phyloP scores from a whole-genome alignment of 225 moss, liverwort and hornwort species.

The Straminergon stramineum region DNA sequence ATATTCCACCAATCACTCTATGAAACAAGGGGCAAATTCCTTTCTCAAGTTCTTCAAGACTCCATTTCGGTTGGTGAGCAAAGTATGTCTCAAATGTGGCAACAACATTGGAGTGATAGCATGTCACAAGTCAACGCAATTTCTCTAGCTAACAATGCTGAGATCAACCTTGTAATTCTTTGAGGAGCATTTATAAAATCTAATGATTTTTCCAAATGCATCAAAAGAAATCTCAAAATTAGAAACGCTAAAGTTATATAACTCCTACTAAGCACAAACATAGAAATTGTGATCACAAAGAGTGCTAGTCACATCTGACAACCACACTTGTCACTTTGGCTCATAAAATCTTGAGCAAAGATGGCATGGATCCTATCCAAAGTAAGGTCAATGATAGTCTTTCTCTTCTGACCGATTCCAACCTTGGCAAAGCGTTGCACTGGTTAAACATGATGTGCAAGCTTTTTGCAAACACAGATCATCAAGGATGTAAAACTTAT shows the following conservation, averaged over 20 bases:
- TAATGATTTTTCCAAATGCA: background rate
- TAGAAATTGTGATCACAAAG: background rate
- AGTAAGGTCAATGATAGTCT: fast-evolving
- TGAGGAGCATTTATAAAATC: background rate
- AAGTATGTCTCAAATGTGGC: background rate
- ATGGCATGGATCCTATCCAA: background rate
- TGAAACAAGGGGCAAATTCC: background rate
- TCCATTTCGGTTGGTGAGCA: background rate
- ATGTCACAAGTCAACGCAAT: fast-evolving
- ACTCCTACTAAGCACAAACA: background rate
- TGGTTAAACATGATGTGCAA: background rate
- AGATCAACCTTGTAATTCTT: background rate
- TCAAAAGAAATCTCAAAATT: background rate
- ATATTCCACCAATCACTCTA: background rate
- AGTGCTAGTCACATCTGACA: background rate
- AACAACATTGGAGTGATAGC: background rate
- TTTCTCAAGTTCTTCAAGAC: background rate
- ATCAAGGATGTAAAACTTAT: background rate
- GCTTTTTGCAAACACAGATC: background rate
- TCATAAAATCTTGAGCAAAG: background rate
- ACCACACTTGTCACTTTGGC: fast-evolving
- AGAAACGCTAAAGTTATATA: fast-evolving
- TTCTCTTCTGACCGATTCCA: background rate
- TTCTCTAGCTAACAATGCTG: background rate
- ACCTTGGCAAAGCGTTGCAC: fast-evolving